These are phyloP conservation scores for Glaciozyma martinii DNA, from an alignment of 768 basidiomycete genomes.

Conservation along the genomic window DNA sequence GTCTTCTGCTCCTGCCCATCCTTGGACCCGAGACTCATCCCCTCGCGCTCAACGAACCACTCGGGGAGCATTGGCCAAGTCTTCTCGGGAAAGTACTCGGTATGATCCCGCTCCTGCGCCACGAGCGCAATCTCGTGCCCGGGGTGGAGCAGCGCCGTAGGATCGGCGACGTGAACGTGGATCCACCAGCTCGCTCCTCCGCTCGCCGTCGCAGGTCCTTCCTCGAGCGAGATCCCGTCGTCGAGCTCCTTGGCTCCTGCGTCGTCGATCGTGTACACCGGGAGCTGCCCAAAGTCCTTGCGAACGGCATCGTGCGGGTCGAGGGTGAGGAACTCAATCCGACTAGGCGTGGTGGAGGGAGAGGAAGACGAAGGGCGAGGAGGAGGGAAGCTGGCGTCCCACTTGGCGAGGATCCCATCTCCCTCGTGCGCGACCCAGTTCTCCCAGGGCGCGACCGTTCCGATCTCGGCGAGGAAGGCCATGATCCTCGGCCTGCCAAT, in stretches of 20 bases:
- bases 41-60: slow-evolving; percentile 26
- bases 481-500: slow-evolving; percentile 20
- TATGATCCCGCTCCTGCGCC: slow-evolving; percentile 50
- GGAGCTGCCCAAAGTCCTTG: slow-evolving; percentile 72
- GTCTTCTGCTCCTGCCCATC: slow-evolving; percentile 49
- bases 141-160: slow-evolving; percentile 66
- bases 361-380: too few species aligned
- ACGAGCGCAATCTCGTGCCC: slow-evolving; percentile 53
- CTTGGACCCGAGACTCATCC: slow-evolving; percentile 43
- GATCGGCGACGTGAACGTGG: slow-evolving; percentile 89
- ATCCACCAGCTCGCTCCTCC: slow-evolving; percentile 64
- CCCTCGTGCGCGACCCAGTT: slow-evolving; percentile 48
- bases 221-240: slow-evolving; percentile 80
- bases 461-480: slow-evolving; percentile 56
- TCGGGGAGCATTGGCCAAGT: slow-evolving; percentile 66
- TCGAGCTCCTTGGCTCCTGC: slow-evolving; percentile 72
- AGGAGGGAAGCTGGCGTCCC: neutral
- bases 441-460: slow-evolving; percentile 73
- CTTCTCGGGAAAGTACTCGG: slow-evolving; percentile 59
- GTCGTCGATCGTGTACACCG: slow-evolving; percentile 83
- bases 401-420: neutral
- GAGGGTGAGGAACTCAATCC: slow-evolving; percentile 25
- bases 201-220: slow-evolving; percentile 42
- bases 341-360: neutral
- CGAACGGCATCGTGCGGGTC: slow-evolving; percentile 65